Evolutionary conservation across 495 filamentous ascomycete species (phyloP), one percentile per base, ranked within the genome.

Genomic region (Patellaria atrata): DNA sequence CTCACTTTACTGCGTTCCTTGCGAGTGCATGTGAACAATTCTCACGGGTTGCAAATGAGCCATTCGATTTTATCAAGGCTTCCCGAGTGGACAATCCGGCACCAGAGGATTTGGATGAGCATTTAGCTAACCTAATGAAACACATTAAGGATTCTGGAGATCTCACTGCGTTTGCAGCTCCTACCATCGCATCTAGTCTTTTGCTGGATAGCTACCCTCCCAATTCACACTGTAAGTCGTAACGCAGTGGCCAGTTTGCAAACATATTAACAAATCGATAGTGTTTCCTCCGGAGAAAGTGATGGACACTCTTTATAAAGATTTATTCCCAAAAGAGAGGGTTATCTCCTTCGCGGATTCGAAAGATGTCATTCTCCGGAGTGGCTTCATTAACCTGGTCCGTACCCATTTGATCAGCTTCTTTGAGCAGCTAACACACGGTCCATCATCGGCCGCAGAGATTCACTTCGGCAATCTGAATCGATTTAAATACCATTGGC

Each of bases 331-430:
- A 4, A 33, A 12, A 12, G 6, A 5, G 16, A 14, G 17, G 12
- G 27, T 30, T 13, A 30, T 30, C 5, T 5, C 27, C 5, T 30
- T 30, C 27, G 27, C 5, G 27, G 27, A 30, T 5, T 30, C 27
- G 5, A 12, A 12, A 4, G 16, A 33, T 9, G 30, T 33, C 4
- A 33, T 33, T 5, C 30, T 33, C 13, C 7, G 5, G 16, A 33
- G 30, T 33, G 16, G 30, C 16, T 19, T 33, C 22, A 33, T 33
- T 33, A 33, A 33, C 15, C 13, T 33, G 30, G 30, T 33, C 16
- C 4, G 13, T 4, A 18, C n/a, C 11, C n/a, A 18, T 19, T 19
- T 33, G 4, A 5, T 5, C 4, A 5, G 5, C 5, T 33, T 16
- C 13, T 33, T 33, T 18, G 16, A 18, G 30, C 12, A 33, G 13